Evolutionary conservation across 2,329 filamentous ascomycete species (phyloP).

Genomic region (Sporothrix dimorphospora): DNA sequence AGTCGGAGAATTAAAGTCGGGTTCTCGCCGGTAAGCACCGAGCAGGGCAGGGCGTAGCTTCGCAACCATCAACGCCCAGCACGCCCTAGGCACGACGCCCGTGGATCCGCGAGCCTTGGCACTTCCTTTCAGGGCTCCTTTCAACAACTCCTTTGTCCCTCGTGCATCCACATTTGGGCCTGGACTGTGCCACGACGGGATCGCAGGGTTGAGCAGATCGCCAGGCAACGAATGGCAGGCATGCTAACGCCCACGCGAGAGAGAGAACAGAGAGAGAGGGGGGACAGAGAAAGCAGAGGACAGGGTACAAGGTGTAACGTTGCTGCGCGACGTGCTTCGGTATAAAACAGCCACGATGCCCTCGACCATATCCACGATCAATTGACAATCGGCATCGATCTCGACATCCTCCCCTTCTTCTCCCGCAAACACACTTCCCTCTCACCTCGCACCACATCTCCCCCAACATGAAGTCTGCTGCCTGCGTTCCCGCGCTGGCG

Average conservation of each 20-base stretch:
- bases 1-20: background rate
- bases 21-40: constrained; percentile 1
- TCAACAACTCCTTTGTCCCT: background rate
- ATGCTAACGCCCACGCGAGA: background rate
- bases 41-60: background rate
- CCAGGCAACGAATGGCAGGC: background rate
- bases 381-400: background rate
- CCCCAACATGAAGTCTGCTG: background rate
- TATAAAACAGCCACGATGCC: background rate
- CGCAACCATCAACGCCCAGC: background rate
- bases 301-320: background rate
- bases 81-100: background rate
- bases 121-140: background rate
- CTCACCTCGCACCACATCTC: background rate
- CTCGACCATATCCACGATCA: background rate
- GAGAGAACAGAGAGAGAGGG: background rate
- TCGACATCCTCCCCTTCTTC: background rate
- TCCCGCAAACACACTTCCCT: background rate
- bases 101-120: constrained; percentile 8
- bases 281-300: too few relatives aligned
- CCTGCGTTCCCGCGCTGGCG: background rate
- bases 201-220: background rate
- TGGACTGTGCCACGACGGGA: background rate
- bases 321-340: background rate
- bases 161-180: too few relatives aligned